Percentiles rank a stretch among this genome's conserved stretches.
phyloP scores from a whole-genome alignment of 805 yeast species.

The Metschnikowia anglica region DNA sequence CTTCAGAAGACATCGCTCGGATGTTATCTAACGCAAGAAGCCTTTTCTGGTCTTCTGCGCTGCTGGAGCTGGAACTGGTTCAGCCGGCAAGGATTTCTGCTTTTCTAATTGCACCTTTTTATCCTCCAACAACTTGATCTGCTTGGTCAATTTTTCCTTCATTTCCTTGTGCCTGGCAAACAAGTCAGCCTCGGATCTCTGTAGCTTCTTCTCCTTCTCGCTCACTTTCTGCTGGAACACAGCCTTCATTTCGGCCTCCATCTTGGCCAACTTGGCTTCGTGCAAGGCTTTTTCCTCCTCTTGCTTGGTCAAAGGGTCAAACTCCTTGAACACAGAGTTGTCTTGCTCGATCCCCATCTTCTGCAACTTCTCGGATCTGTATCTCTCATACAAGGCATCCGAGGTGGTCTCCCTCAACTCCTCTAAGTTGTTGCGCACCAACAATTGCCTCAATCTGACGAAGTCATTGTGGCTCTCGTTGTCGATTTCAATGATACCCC shows the following conservation, averaged over 20 bases:
- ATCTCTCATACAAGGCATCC: constrained; percentile 76
- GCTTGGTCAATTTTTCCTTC: constrained; percentile 90
- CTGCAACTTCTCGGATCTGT: constrained; percentile 78
- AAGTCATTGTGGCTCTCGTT: constrained; percentile 93
- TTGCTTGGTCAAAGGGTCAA: constrained; percentile 88
- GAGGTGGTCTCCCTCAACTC: constrained; percentile 87
- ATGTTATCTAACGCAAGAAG: constrained; percentile 56
- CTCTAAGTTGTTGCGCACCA: constrained; percentile 83
- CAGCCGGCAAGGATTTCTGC: constrained; percentile 51
- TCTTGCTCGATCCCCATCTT: constrained; percentile 91
- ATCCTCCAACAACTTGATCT: constrained; percentile 86
- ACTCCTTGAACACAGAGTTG: constrained; percentile 87
- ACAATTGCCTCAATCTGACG: constrained; percentile 79
- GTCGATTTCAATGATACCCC: constrained; percentile 96
- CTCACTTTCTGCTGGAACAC: constrained; percentile 95
- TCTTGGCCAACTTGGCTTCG: constrained; percentile 87
- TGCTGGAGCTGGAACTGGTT: constrained; percentile 44
- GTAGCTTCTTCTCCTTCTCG: constrained; percentile 95
- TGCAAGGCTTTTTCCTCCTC: constrained; percentile 92
- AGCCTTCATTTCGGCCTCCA: constrained; percentile 95
- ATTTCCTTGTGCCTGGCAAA: constrained; percentile 94
- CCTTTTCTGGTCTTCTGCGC: constrained; percentile 70
- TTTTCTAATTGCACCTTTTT: constrained; percentile 78
- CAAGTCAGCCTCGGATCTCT: constrained; percentile 94
- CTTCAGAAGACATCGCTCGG: background rate